Percentiles rank a stretch among this genome's conserved stretches.
These are phyloP conservation scores for Aspergillus flavus DNA, from an alignment of 2,329 filamentous ascomycete species.

Conservation along the genomic window DNA sequence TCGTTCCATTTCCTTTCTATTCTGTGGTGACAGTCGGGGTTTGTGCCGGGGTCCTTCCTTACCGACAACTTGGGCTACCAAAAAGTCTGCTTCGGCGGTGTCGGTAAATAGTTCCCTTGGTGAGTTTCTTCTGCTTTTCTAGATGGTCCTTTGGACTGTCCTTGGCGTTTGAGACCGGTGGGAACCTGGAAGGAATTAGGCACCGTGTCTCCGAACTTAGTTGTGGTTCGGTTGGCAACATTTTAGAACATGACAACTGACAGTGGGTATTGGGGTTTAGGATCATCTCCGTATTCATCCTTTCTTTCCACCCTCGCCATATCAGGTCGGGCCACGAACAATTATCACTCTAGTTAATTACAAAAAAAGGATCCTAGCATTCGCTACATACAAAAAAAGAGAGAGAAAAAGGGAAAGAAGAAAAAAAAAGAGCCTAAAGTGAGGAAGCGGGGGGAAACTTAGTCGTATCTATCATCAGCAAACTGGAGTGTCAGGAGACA, in stretches of 20 bases:
- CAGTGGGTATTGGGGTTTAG: constrained; percentile 12
- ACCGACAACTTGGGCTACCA: constrained; percentile 7
- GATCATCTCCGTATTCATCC: constrained; percentile 10
- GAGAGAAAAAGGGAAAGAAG: constrained; percentile 6
- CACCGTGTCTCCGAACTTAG: constrained; percentile 4
- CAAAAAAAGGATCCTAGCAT: neutral
- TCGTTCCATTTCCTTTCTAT: constrained; percentile 10
- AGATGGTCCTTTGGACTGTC: neutral
- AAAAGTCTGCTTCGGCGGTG: constrained; percentile 8
- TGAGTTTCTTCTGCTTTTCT: neutral
- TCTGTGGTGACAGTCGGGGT: constrained; percentile 8
- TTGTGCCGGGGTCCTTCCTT: constrained; percentile 15
- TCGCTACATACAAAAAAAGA: neutral
- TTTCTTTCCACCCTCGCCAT: constrained; percentile 6
- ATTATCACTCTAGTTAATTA: constrained; percentile 5
- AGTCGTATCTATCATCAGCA: neutral
- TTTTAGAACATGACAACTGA: constrained; percentile 19
- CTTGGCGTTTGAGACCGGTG: constrained; percentile 3
- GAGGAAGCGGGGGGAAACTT: constrained; percentile 9
- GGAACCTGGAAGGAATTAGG: constrained; percentile 6
- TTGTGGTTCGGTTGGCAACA: constrained; percentile 15
- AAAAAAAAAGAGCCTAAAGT: constrained; percentile 18
- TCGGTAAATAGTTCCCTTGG: constrained; percentile 2
- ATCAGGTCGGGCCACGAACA: constrained; percentile 6
- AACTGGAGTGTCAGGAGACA: constrained; percentile 12